Conservation (phyloP, 257 asterid species). For the Misopates orontium region DNA sequence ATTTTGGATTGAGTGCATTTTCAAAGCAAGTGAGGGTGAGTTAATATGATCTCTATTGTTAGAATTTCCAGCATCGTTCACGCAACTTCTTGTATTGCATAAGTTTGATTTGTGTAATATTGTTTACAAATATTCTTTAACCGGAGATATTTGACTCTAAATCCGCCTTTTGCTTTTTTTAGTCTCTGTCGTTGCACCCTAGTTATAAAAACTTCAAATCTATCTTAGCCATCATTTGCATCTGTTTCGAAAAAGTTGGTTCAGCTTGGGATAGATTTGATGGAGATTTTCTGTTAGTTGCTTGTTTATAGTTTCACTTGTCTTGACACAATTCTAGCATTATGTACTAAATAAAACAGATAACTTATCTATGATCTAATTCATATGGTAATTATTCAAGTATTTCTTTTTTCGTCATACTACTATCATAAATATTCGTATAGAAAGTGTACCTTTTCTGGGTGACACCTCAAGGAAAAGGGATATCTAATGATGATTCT, state of each 20-base stretch:
- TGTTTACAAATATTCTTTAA: too few species aligned
- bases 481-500: slow-evolving; percentile 24
- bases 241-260: too few species aligned
- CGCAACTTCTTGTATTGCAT: not conserved
- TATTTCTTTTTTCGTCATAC: too few species aligned
- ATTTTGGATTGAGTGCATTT: slow-evolving; percentile 81
- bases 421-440: not conserved
- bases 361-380: too few species aligned
- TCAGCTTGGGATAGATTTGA: too few species aligned
- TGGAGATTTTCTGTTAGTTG: too few species aligned
- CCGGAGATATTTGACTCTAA: too few species aligned
- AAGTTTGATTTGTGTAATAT: not conserved
- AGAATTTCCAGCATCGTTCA: slow-evolving; percentile 3
- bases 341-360: not conserved
- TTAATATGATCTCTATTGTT: slow-evolving; percentile 19
- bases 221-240: too few species aligned
- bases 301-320: not conserved
- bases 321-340: not conserved
- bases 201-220: too few species aligned
- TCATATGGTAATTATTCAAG: too few species aligned
- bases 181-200: too few species aligned
- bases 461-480: slow-evolving; percentile 8
- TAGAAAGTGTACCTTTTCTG: not conserved
- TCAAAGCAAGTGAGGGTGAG: slow-evolving; percentile 73
- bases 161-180: too few species aligned